Base-by-base conservation (phyloP, 2,329 filamentous ascomycete genomes). In the Fonsecaea erecta region DNA sequence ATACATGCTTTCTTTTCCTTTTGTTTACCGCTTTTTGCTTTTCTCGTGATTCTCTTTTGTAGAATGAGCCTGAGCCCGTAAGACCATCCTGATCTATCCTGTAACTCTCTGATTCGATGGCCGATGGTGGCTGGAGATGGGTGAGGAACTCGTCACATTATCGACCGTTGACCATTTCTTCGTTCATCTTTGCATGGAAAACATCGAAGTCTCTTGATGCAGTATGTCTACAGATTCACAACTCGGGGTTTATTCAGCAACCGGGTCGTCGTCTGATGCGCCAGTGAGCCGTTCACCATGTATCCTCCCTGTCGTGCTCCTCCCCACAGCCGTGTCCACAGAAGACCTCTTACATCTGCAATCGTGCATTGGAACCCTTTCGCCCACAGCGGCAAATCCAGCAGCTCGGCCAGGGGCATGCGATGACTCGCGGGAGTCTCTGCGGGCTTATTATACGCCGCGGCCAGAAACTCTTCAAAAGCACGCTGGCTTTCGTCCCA, bases 401-500 rank as follows among this genome's bases (percentile, higher is more conserved):
- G 68, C 7, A 80, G 18, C 62, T 81, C 79, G 0, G 75, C 68
- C 1, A 79, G 34, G 51, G 76, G 71, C 0, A 77, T 74, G 32
- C 21, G 75, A 48, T 14, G 59, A 61, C 56, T 68, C 26, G 60
- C 59, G 68, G 67, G 52, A n/a, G 24, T 67, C 46, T n/a, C 76
- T 34, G 12, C 74, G 70, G 34, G 71, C 65, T 48, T 71, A 52
- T 72, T 43, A 70, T 43, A 76, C 66, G 56, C 79, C 70, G 9
- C 78, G 75, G 2, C 74, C 74, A 73, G 81, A 26, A 92, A 81
- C n/a, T 81, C 80, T 77, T 94, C 91, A 77, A 92, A 93, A 1
- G 85, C 84, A 34, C 79, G 79, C 76, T 96, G 91, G 65, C 86
- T 85, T 28, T 87, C 84, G 75, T 95, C 91, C 83, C 90, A 96